These are phyloP conservation scores for Xylaria sp. DNA, from an alignment of 2,329 filamentous ascomycete species.

Conservation along the genomic window DNA sequence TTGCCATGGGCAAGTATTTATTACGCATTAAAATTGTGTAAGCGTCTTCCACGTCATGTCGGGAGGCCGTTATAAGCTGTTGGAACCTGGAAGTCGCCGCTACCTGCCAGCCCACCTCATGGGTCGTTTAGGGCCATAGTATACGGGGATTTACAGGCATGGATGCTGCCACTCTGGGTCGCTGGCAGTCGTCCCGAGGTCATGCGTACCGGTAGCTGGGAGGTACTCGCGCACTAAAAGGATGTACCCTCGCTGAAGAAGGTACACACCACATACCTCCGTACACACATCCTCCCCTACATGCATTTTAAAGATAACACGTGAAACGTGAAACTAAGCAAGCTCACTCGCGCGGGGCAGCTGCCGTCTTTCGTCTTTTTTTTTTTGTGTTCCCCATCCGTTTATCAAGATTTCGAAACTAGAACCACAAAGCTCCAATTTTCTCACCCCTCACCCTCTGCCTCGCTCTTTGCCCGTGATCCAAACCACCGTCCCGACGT, in stretches of 20 bases:
- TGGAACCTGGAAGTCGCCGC: no score
- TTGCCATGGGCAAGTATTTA: no score
- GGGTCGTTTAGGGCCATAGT: no score
- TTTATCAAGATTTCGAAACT: constrained; percentile 3
- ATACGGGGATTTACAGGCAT: no score
- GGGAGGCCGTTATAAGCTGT: no score
- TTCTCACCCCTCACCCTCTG: constrained; percentile 17
- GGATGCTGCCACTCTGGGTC: no score
- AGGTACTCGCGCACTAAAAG: not conserved
- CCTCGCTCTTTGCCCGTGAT: not conserved
- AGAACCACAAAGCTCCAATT: constrained; percentile 18
- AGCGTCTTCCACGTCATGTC: no score
- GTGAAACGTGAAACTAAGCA: constrained; percentile 4
- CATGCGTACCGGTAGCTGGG: no score
- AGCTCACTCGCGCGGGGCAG: constrained; percentile 12
- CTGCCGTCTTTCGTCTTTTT: constrained; percentile 3
- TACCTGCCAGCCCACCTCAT: no score
- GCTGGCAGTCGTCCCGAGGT: no score
- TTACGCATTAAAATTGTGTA: not conserved
- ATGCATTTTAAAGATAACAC: not conserved
- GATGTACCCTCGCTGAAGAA: no score
- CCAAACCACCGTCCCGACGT: no score
- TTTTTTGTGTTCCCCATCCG: constrained; percentile 6
- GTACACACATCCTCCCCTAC: not conserved
- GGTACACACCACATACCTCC: not conserved